Evolutionary conservation across 495 filamentous ascomycete genomes (phyloP).

Genomic region (Penicillium riverlandense): DNA sequence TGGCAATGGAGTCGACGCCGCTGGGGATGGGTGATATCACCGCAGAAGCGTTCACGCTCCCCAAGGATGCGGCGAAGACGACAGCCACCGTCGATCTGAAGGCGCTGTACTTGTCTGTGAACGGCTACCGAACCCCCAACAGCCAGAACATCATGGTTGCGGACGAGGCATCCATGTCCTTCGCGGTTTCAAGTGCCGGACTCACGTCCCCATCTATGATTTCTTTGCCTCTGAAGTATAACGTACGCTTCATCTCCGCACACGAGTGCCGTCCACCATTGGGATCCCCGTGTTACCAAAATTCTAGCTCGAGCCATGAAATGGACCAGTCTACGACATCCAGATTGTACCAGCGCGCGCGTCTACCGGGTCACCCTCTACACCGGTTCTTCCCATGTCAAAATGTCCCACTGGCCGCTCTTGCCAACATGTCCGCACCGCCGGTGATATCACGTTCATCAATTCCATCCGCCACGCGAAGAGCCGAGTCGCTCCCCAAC

Average conservation of each 20-base stretch:
- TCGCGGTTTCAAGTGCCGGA: conserved; percentile 18
- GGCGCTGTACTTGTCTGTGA: conserved; percentile 14
- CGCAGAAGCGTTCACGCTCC: conserved; percentile 37
- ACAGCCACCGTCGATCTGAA: conserved; percentile 11
- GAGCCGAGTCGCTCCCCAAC: neutral
- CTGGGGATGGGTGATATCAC: conserved; percentile 36
- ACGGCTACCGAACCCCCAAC: conserved; percentile 5
- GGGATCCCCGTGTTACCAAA: conserved; percentile 17
- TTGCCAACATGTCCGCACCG: conserved; percentile 26
- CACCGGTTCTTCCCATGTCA: conserved; percentile 56
- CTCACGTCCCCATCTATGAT: conserved; percentile 29
- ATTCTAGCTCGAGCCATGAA: conserved; percentile 20
- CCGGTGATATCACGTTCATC: neutral
- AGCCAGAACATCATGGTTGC: conserved; percentile 30
- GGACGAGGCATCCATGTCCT: conserved; percentile 45
- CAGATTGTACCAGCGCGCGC: conserved; percentile 8
- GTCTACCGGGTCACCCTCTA: conserved; percentile 53
- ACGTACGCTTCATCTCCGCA: conserved; percentile 59
- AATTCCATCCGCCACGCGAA: neutral
- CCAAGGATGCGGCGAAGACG: conserved; percentile 15
- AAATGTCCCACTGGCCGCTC: conserved; percentile 43
- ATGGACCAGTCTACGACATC: conserved; percentile 2
- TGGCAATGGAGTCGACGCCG: conserved; percentile 29
- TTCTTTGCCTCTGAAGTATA: conserved; percentile 46
- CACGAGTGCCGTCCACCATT: conserved; percentile 56